A percentile compares a stretch with the other conserved stretches of the same genome.
Evolutionary conservation across 129 eudicot genomes (phyloP).

Genomic region (Dittrichia graveolens): DNA sequence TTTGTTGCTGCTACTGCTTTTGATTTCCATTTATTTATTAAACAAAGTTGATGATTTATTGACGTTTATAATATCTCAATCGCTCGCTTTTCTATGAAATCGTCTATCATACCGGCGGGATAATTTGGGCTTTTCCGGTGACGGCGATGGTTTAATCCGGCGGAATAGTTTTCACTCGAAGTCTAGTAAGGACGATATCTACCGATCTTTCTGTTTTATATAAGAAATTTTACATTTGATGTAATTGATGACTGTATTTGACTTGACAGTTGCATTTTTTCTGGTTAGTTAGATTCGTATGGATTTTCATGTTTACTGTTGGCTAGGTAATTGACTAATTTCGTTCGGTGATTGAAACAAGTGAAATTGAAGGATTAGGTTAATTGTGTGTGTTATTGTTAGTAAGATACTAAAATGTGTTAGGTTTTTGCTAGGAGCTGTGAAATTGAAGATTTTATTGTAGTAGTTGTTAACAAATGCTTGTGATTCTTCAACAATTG

Average conservation of each 20-base stretch:
- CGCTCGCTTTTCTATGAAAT: slow-evolving; percentile 3
- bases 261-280: slow-evolving; percentile 3
- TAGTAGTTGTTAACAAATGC: background rate
- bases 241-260: slow-evolving; percentile 23
- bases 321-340: background rate
- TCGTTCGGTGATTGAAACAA: background rate
- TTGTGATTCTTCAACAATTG: background rate
- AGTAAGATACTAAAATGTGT: background rate
- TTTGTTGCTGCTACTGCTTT: background rate
- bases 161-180: slow-evolving; percentile 7
- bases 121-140: slow-evolving; percentile 13
- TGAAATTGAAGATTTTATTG: slow-evolving; percentile 16
- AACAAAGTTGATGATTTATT: background rate
- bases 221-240: background rate
- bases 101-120: background rate
- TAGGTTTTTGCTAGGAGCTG: background rate
- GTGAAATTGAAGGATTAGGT: slow-evolving; percentile 20
- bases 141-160: slow-evolving; percentile 27
- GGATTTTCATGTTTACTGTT: slow-evolving; percentile 17
- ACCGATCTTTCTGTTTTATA: slow-evolving; percentile 19
- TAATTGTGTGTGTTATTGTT: background rate
- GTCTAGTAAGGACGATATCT: slow-evolving; percentile 13
- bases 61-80: background rate
- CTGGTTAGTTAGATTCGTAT: slow-evolving; percentile 26
- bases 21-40: background rate